Base-by-base conservation (phyloP, 768 basidiomycete species). In the Mycena metata region DNA sequence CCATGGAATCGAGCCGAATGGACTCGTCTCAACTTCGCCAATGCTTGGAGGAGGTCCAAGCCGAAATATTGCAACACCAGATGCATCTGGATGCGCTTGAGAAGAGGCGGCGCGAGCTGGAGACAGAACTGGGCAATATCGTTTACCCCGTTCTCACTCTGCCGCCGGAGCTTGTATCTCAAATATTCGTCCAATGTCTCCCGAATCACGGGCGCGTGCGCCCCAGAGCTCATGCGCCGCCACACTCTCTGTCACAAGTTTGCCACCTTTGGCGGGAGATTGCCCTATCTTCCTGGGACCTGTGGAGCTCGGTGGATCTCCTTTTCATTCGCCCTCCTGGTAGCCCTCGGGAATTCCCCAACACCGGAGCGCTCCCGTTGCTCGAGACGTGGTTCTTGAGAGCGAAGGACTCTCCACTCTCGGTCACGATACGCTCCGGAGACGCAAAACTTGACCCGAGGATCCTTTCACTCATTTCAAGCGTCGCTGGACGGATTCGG, bases 211-310 rank as follows among this genome's bases (percentile, higher is more conserved):
- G 39, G 3, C 54, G 54, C 7, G 54, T 56, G 13, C 54, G 54
- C 3, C 54, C 54, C 15, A 41, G 21, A 13, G 36, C 5, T 1
- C 0, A 6, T 24, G 24, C 39, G 3, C 26, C 57, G 17, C 59
- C 59, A 15, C 47, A 50, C 19, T 21, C 35, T 16, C 59, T 60
- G 35, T 30, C 59, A 2, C 59, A 60, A 46, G 19, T 60, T 36
- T 60, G 59, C 43, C 19, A 35, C 17, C 21, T 36, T 50, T 60
- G 59, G 59, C 59, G 59, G 21, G 13, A 50, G 2, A 60, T 60
- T 15, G 47, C 59, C 1, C 59, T 60, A 21, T 60, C 59, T 2
- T 21, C 59, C 3, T 49, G 33, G 35, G 19, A 46, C 30, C 59
- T 60, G 3, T 60, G 59, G 59, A 49, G 7, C 9, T 46, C 19